Conservation (phyloP, 768 basidiomycete species). For the Leucocoprinus sp. region DNA sequence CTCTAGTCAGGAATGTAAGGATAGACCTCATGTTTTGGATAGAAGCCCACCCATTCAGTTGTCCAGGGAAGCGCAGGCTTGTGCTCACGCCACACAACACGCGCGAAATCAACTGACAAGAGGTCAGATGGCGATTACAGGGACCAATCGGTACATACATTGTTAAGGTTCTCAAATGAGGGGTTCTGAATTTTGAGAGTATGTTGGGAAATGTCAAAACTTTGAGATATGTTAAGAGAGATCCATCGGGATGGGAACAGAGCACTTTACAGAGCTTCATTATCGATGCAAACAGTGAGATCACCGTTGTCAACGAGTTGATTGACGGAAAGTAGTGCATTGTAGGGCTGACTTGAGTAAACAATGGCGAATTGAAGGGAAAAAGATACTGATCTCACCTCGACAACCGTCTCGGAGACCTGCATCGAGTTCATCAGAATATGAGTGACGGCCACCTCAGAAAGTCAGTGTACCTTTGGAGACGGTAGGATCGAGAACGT, state of each 20-base stretch:
- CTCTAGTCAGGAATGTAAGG: constrained; percentile 32
- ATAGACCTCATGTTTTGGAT: too few species aligned
- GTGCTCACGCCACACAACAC: constrained; percentile 96
- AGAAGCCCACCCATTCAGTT: constrained; percentile 68
- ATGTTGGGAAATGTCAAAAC: constrained; percentile 64
- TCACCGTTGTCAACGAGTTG: constrained; percentile 88
- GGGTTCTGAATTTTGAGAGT: constrained; percentile 62
- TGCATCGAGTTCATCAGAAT: constrained; percentile 11
- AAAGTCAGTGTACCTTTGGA: constrained; percentile 29
- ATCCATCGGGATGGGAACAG: background rate
- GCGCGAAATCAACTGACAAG: constrained; percentile 58
- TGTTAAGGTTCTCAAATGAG: constrained; percentile 59
- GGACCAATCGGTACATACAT: constrained; percentile 29
- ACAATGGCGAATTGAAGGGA: constrained; percentile 19
- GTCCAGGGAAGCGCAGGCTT: constrained; percentile 88
- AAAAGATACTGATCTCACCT: constrained; percentile 51
- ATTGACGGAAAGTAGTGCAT: constrained; percentile 75
- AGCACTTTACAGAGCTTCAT: constrained; percentile 68
- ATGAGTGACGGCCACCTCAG: too few species aligned
- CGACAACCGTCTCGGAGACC: constrained; percentile 48
- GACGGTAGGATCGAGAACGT: constrained; percentile 48
- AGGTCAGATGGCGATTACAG: background rate
- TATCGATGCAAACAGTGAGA: constrained; percentile 78
- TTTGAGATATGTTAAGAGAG: constrained; percentile 18
- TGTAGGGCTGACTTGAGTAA: constrained; percentile 69